Evolutionary conservation across 129 eudicot genomes (phyloP), one percentile per base, ranked within the genome.

Genomic region (Escallonia rubra): DNA sequence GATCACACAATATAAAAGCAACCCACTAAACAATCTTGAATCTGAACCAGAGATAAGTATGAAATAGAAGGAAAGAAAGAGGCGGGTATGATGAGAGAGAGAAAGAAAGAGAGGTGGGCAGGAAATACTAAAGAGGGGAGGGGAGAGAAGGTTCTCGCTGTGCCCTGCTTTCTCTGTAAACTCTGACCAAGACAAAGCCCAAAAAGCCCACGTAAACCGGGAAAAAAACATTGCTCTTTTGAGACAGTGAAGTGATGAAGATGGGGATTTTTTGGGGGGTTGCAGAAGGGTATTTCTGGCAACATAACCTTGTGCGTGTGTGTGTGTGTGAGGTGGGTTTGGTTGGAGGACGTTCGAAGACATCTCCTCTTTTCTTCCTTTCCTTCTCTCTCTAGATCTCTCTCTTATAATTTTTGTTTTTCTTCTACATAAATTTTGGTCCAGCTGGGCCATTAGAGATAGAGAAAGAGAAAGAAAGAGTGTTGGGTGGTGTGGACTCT

Each of bases 221-320:
- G 59, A 16, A 49, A 60, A 47, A 61, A 40, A 68, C 52, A 49
- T 48, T 57, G 67, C 66, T 76, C 66, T 72, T 71, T 82, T 56
- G 82, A 72, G 81, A 82, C 76, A 80, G 80, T 69, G 89, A 79
- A 76, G 88, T 79, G 94, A 90, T 81, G 90, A 90, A 90, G 94
- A 79, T 89, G 86, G 82, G 81, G 86, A 79, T 58, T 81, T 48
- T 79, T 72, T 78, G 67, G 82, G 82, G 75, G 77, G 74, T 83
- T 89, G 96, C 96, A 89, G 96, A 86, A 83, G 96, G 96, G 96
- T 67, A 86, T 76, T 83, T 66, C 47, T 74, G 94, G 90, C 50
- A 83, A 67, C 50, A 61, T 78, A 68, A 72, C 59, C 49, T 60
- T 72, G 78, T 11, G 61, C 48, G 78, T 45, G 34, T 23, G 34